phyloP scores from a whole-genome alignment of 2,329 filamentous ascomycete species.

The Bipolaris oryzae region DNA sequence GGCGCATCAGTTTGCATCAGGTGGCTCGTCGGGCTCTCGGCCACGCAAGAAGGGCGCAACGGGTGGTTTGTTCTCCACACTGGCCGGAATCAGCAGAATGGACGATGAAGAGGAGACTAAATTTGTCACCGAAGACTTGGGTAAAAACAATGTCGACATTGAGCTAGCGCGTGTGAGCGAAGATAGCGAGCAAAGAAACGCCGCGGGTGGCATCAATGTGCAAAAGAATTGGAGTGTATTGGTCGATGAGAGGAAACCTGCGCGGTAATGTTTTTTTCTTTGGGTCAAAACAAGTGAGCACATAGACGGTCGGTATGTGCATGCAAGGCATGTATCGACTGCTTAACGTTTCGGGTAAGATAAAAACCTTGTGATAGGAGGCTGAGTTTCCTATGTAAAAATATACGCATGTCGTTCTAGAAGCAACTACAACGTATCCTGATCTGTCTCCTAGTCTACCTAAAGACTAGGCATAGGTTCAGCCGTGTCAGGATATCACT shows the following conservation, averaged over 20 bases:
- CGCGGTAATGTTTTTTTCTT: background rate
- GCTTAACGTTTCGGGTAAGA: background rate
- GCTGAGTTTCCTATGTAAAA: background rate
- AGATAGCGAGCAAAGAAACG: conserved; percentile 8
- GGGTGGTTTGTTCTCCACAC: conserved; percentile 28
- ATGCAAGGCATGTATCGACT: background rate
- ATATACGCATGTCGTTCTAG: background rate
- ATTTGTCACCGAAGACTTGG: conserved; percentile 15
- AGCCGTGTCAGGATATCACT: background rate
- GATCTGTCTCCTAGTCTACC: background rate
- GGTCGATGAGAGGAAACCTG: conserved; percentile 9
- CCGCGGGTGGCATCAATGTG: conserved; percentile 6
- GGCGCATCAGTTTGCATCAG: background rate
- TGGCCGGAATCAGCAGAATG: conserved; percentile 25
- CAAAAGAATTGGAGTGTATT: conserved; percentile 17
- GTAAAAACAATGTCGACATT: conserved; percentile 18
- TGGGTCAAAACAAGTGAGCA: background rate
- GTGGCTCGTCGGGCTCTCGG: background rate
- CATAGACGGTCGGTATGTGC: background rate
- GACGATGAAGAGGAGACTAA: conserved; percentile 25
- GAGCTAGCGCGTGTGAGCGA: conserved; percentile 14
- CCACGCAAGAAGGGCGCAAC: conserved; percentile 30
- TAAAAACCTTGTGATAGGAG: too few species aligned
- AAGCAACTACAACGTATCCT: background rate
- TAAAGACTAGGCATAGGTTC: background rate